Percentiles rank a stretch among this genome's conserved stretches.
These are phyloP conservation scores for Zasmidium citrigriseum DNA, from an alignment of 2,329 filamentous ascomycete species.

Conservation along the genomic window DNA sequence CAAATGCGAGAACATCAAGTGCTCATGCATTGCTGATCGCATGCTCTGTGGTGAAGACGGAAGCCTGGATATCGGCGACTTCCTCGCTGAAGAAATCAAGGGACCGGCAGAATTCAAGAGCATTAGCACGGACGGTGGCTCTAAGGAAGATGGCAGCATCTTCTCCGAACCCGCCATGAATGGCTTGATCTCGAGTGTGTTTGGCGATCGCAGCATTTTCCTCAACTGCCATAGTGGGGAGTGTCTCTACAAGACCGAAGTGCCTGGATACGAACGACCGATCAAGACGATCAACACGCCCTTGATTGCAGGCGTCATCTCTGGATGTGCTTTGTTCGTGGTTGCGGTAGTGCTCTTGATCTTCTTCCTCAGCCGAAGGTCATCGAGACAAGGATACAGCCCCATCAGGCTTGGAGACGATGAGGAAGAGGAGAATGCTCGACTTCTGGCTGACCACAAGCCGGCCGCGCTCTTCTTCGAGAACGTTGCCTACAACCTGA, in stretches of 20 bases:
- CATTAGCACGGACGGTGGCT: slow-evolving; percentile 54
- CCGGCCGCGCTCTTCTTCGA: slow-evolving; percentile 87
- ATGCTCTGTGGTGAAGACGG: slow-evolving; percentile 93
- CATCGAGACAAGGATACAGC: slow-evolving; percentile 61
- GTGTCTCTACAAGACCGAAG: slow-evolving; percentile 88
- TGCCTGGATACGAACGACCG: slow-evolving; percentile 85
- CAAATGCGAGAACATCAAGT: slow-evolving; percentile 79
- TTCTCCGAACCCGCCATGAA: slow-evolving; percentile 95
- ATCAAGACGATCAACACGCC: slow-evolving; percentile 97
- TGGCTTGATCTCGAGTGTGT: slow-evolving; percentile 80
- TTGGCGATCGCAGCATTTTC: slow-evolving; percentile 87
- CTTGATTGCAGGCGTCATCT: slow-evolving; percentile 91
- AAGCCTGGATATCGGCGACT: slow-evolving; percentile 89
- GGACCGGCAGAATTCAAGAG: slow-evolving; percentile 86
- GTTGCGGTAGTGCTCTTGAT: slow-evolving; percentile 80
- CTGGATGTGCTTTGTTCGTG: slow-evolving; percentile 79
- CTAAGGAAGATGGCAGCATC: slow-evolving; percentile 69
- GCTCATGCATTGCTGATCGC: slow-evolving; percentile 82
- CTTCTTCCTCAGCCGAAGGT: slow-evolving; percentile 85
- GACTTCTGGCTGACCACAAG: slow-evolving; percentile 88
- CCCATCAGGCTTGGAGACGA: slow-evolving; percentile 78
- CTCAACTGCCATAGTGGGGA: slow-evolving; percentile 83
- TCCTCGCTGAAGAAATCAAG: slow-evolving; percentile 77
- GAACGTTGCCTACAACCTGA: slow-evolving; percentile 81
- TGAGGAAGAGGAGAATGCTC: slow-evolving; percentile 79